A percentile compares a stretch with the other conserved stretches of the same genome.
phyloP scores from a whole-genome alignment of 257 asterid species.

The Nicotiana tabacum region DNA sequence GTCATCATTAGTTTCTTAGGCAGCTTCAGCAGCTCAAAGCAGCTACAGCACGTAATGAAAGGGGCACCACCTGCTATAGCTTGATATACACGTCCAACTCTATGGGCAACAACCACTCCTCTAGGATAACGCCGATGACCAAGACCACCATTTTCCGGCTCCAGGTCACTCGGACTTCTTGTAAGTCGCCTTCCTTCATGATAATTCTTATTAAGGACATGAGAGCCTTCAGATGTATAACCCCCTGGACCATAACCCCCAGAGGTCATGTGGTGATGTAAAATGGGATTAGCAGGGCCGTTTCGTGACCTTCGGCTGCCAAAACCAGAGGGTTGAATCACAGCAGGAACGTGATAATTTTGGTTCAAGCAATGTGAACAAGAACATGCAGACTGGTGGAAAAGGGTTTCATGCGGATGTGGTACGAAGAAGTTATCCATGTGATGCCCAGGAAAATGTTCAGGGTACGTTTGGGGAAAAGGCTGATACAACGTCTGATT shows the following conservation, averaged over 20 bases:
- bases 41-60: conserved; percentile 66
- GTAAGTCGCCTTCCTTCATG: conserved; percentile 35
- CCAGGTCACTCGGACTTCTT: conserved; percentile 44
- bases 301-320: conserved; percentile 39
- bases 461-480: conserved; percentile 41
- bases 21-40: conserved; percentile 73
- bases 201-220: conserved; percentile 26
- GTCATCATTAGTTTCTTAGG: conserved; percentile 41
- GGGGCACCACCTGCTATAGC: conserved; percentile 95
- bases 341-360: conserved; percentile 48
- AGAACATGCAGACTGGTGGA: conserved; percentile 80
- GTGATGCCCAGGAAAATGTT: conserved; percentile 45
- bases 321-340: conserved; percentile 36
- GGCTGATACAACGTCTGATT: conserved; percentile 36
- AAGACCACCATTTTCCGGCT: conserved; percentile 44
- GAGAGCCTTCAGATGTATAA: conserved; percentile 34
- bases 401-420: conserved; percentile 59
- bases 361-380: conserved; percentile 60
- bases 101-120: conserved; percentile 35
- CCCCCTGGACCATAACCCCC: conserved; percentile 30
- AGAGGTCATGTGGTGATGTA: conserved; percentile 32
- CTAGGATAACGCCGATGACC: conserved; percentile 40
- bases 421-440: conserved; percentile 46
- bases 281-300: conserved; percentile 29
- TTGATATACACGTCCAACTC: conserved; percentile 31